These are phyloP conservation scores for Pyrenophora seminiperda DNA, from an alignment of 2,329 filamentous ascomycete species.

Conservation along the genomic window DNA sequence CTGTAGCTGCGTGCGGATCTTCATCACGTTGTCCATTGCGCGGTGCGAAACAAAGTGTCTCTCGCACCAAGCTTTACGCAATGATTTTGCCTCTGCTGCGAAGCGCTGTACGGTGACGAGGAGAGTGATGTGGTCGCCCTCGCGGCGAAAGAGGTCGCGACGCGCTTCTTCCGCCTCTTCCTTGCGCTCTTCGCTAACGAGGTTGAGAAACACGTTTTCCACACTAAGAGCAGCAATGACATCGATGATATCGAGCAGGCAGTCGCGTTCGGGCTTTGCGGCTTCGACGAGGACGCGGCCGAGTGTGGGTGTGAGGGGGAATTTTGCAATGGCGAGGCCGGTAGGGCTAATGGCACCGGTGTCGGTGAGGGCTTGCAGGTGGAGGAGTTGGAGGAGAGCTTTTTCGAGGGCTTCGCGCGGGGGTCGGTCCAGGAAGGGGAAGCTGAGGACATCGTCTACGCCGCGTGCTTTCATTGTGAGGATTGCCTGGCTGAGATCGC, in stretches of 20 bases:
- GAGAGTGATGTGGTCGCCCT: constrained; percentile 68
- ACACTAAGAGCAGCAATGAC: constrained; percentile 72
- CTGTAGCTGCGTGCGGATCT: constrained; percentile 66
- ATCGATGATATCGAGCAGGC: constrained; percentile 82
- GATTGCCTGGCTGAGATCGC: constrained; percentile 83
- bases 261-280: constrained; percentile 70
- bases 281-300: constrained; percentile 84
- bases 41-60: constrained; percentile 65
- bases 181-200: constrained; percentile 64
- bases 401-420: constrained; percentile 78
- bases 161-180: constrained; percentile 63
- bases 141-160: constrained; percentile 61
- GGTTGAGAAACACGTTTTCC: constrained; percentile 66
- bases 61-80: constrained; percentile 65
- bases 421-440: constrained; percentile 84
- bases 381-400: constrained; percentile 78
- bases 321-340: constrained; percentile 77
- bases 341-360: constrained; percentile 73
- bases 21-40: constrained; percentile 70
- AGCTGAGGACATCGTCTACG: constrained; percentile 77
- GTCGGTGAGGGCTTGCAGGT: constrained; percentile 75
- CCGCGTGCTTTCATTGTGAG: constrained; percentile 93
- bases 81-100: constrained; percentile 60
- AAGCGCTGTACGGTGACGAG: constrained; percentile 66
- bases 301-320: constrained; percentile 81